Conservation (phyloP, 2,329 filamentous ascomycete species). For the Sporothrix brunneoviolacea region DNA sequence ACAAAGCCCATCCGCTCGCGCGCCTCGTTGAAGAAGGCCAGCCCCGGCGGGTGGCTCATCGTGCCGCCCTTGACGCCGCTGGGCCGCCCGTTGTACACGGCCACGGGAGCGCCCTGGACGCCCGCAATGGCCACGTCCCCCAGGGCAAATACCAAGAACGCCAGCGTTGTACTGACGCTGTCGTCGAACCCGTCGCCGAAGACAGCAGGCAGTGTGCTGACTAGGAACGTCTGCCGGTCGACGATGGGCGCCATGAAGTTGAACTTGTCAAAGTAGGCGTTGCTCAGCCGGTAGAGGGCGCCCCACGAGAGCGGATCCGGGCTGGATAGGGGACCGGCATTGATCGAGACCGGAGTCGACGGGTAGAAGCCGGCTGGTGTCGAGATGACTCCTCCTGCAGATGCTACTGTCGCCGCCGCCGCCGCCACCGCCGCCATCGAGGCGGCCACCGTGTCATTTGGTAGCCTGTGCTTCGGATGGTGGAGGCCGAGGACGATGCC, state of each 20-base stretch:
- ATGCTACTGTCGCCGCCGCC: too few relatives aligned
- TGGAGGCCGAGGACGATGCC: constrained; percentile 29
- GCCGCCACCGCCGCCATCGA: too few relatives aligned
- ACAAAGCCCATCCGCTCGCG: constrained; percentile 53
- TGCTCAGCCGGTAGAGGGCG: constrained; percentile 42
- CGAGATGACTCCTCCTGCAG: too few relatives aligned
- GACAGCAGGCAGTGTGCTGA: constrained; percentile 39
- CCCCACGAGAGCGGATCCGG: constrained; percentile 36
- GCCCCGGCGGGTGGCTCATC: constrained; percentile 44
- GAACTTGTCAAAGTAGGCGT: constrained; percentile 53
- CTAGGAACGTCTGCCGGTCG: constrained; percentile 48
- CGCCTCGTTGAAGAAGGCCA: constrained; percentile 57
- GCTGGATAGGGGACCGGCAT: too few relatives aligned
- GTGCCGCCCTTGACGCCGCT: constrained; percentile 49
- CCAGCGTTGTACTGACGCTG: constrained; percentile 43
- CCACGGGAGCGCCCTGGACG: constrained; percentile 39
- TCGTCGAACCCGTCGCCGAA: constrained; percentile 43
- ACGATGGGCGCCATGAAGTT: constrained; percentile 54
- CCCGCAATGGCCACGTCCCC: constrained; percentile 52
- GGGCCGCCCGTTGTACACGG: constrained; percentile 35
- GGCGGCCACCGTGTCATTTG: not conserved
- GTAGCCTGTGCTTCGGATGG: constrained; percentile 18
- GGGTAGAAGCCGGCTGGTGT: too few relatives aligned
- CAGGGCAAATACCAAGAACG: constrained; percentile 51
- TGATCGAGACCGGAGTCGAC: too few relatives aligned